Conservation (phyloP, 441 rosid species). For the Euphorbia corollata region DNA sequence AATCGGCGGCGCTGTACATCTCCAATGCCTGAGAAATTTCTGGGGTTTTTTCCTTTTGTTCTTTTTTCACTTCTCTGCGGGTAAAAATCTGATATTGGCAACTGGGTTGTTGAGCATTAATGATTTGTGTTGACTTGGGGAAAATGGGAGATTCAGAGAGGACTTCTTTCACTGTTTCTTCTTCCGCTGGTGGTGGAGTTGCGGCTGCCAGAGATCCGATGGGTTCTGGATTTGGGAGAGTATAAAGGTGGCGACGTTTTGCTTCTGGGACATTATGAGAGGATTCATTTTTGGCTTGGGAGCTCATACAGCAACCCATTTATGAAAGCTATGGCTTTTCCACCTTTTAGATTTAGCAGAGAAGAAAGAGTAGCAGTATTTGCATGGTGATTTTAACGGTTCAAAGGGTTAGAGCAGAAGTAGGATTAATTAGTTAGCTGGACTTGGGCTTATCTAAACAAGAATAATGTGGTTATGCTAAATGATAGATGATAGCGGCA, state of each 20-base stretch:
- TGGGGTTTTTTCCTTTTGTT: conserved; percentile 22
- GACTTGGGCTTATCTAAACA: no score
- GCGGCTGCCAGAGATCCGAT: conserved; percentile 11
- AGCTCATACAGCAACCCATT: conserved; percentile 55
- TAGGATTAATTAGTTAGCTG: no score
- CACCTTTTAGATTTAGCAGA: background rate
- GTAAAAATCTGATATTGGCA: conserved; percentile 20
- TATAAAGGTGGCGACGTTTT: conserved; percentile 10
- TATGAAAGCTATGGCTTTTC: background rate
- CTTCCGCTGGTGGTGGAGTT: conserved; percentile 36
- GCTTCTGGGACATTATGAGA: background rate
- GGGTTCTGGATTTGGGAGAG: conserved; percentile 19
- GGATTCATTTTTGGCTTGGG: conserved; percentile 14
- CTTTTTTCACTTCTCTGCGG: conserved; percentile 15
- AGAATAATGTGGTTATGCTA: no score
- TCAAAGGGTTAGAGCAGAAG: background rate
- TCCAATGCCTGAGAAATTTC: conserved; percentile 50
- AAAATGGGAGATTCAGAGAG: conserved; percentile 43
- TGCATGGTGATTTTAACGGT: background rate
- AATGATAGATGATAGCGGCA: no score
- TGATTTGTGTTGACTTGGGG: conserved; percentile 16
- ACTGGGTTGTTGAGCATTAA: conserved; percentile 7
- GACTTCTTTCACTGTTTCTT: conserved; percentile 77
- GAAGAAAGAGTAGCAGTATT: background rate
- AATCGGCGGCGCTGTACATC: conserved; percentile 38